Conservation (phyloP, 208 protist genomes). For the Trichomonas gallinae region DNA sequence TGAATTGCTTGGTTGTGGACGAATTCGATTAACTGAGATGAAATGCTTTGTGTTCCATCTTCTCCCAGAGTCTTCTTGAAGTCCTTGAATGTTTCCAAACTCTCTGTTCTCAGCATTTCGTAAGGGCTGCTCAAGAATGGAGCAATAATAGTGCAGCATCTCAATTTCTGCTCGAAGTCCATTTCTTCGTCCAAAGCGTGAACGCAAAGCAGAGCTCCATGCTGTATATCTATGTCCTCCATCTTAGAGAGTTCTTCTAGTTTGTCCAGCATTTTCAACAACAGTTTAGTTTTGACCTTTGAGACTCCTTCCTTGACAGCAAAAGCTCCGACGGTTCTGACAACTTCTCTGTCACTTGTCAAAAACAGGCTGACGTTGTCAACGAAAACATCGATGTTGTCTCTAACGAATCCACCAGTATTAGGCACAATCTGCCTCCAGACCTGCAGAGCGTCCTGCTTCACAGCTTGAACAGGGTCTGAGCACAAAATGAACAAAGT, state of each 20-base stretch:
- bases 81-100: background rate
- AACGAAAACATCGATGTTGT: background rate
- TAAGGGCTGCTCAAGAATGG: background rate
- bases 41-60: background rate
- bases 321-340: background rate
- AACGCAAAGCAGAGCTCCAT: background rate
- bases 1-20: background rate
- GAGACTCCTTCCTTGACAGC: background rate
- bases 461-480: background rate
- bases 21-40: background rate
- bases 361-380: background rate
- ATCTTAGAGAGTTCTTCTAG: background rate
- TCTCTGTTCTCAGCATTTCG: background rate
- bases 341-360: background rate
- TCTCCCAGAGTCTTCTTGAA: background rate
- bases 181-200: background rate
- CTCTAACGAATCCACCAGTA: background rate
- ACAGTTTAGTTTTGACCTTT: background rate
- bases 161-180: background rate
- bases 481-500: background rate
- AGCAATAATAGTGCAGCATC: background rate
- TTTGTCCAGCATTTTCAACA: background rate
- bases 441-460: background rate
- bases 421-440: background rate
- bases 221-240: background rate